phyloP scores from a whole-genome alignment of 129 eudicot genomes.

The Arctium lappa region DNA sequence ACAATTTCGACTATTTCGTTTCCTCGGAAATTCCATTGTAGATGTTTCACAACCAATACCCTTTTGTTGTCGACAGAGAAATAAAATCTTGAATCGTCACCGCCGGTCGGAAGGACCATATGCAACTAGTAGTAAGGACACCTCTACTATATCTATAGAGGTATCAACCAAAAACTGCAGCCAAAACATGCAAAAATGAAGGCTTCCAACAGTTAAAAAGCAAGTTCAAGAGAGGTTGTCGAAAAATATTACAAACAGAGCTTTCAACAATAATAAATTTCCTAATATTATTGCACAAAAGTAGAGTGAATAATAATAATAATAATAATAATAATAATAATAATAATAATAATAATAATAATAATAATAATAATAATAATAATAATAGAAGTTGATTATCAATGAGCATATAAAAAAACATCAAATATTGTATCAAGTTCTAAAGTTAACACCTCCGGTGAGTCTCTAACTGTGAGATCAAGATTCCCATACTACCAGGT shows the following conservation, averaged over 20 bases:
- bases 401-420: constrained; percentile 26
- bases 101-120: neutral
- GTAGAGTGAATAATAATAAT: constrained; percentile 9
- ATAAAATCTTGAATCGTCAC: no score
- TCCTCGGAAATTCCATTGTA: no score
- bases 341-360: no score
- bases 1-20: no score
- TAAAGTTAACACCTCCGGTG: constrained; percentile 70
- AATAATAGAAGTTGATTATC: neutral
- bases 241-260: neutral
- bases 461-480: constrained; percentile 43
- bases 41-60: no score
- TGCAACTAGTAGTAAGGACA: neutral
- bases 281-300: constrained; percentile 19
- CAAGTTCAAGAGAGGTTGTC: neutral
- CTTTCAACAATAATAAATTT: neutral
- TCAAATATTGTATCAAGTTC: constrained; percentile 26
- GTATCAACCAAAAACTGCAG: neutral
- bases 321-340: no score
- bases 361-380: no score
- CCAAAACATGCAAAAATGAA: neutral
- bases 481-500: constrained; percentile 69
- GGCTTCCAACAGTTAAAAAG: neutral
- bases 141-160: neutral
- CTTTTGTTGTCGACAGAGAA: no score